Conservation (phyloP, 1,284 basidiomycete species). For the Malassezia pachydermatis region DNA sequence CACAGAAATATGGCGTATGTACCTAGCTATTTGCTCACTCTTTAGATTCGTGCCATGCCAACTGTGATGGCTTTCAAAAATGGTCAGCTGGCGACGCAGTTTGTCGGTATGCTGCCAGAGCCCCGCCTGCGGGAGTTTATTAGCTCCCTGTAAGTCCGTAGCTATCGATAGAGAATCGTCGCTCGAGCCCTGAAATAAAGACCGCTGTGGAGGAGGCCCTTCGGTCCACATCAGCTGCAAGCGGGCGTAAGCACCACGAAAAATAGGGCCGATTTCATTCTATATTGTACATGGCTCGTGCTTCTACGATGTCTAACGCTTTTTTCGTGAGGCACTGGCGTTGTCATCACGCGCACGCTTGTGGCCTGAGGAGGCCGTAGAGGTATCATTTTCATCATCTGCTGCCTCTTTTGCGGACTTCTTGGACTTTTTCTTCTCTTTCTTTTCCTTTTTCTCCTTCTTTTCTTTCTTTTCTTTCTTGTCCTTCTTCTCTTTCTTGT, state of each 20-base stretch:
- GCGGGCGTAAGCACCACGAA: too few species aligned
- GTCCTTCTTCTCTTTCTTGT: constrained; percentile 4
- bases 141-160: constrained; percentile 14
- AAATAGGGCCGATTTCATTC: too few species aligned
- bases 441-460: constrained; percentile 2
- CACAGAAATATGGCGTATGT: constrained; percentile 22
- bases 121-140: constrained; percentile 30
- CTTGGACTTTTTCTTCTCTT: not conserved
- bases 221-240: too few species aligned
- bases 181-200: too few species aligned
- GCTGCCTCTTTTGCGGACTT: constrained; percentile 6
- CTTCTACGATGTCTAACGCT: not conserved
- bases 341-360: not conserved
- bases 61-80: constrained; percentile 29
- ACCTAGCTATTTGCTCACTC: not conserved
- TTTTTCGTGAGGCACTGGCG: not conserved
- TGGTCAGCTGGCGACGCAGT: constrained; percentile 25
- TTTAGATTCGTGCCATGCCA: constrained; percentile 27
- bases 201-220: too few species aligned
- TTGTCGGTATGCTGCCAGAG: constrained; percentile 33
- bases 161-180: not conserved
- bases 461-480: constrained; percentile 7
- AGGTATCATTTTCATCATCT: not conserved
- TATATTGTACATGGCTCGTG: too few species aligned
- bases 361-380: not conserved